These are phyloP conservation scores for Auricularia heimuer DNA, from an alignment of 768 basidiomycete genomes.

Conservation along the genomic window DNA sequence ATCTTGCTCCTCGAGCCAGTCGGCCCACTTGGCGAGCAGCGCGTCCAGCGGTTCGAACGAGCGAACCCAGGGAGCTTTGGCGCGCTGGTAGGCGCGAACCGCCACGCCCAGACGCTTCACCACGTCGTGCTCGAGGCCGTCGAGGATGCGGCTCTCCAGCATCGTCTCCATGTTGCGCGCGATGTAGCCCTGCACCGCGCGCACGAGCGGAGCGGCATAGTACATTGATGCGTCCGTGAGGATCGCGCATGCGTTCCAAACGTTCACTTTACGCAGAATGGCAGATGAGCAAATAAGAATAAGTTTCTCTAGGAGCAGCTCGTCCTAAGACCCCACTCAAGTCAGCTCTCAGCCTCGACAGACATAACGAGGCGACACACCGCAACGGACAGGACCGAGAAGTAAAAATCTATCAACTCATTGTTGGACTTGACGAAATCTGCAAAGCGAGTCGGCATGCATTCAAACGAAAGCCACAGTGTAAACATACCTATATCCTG, in stretches of 20 bases:
- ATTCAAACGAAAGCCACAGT: background rate
- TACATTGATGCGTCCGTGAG: slow-evolving; percentile 75
- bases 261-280: slow-evolving; percentile 55
- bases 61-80: slow-evolving; percentile 58
- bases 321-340: slow-evolving; percentile 42
- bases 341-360: too few relatives aligned
- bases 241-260: slow-evolving; percentile 70
- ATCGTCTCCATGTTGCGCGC: slow-evolving; percentile 77
- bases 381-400: slow-evolving; percentile 76
- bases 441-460: slow-evolving; percentile 18
- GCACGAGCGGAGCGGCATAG: slow-evolving; percentile 57
- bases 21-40: slow-evolving; percentile 50
- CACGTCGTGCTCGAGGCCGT: slow-evolving; percentile 57
- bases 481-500: slow-evolving; percentile 48
- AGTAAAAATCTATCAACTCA: slow-evolving; percentile 75
- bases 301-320: slow-evolving; percentile 79
- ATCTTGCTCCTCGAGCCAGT: slow-evolving; percentile 66
- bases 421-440: slow-evolving; percentile 60
- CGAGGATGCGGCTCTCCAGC: slow-evolving; percentile 71
- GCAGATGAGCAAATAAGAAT: slow-evolving; percentile 73
- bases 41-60: slow-evolving; percentile 40
- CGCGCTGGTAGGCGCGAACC: slow-evolving; percentile 46
- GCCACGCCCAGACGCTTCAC: slow-evolving; percentile 58
- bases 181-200: slow-evolving; percentile 70
- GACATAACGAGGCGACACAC: slow-evolving; percentile 32